These are phyloP conservation scores for Phytophthora sp. DNA, from an alignment of 352 stramenopile species.

Conservation along the genomic window DNA sequence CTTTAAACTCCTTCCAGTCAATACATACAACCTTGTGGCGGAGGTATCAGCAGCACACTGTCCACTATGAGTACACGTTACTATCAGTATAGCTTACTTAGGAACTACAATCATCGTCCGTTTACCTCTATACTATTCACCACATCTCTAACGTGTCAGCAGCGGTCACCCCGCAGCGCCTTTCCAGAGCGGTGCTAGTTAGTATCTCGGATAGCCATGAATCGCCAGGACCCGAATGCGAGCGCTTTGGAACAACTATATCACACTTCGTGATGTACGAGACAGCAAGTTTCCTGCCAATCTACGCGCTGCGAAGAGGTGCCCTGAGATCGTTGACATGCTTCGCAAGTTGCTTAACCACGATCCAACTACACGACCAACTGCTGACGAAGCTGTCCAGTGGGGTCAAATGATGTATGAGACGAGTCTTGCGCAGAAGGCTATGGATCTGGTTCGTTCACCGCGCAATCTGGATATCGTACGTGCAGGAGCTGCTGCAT, in stretches of 20 bases:
- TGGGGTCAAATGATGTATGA: conserved; percentile 86
- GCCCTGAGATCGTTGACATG: conserved; percentile 77
- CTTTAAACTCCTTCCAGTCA: too few species aligned
- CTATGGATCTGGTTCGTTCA: conserved; percentile 58
- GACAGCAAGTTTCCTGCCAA: conserved; percentile 69
- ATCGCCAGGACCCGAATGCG: too few species aligned
- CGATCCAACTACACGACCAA: conserved; percentile 58
- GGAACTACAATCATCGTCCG: too few species aligned
- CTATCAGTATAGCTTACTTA: too few species aligned
- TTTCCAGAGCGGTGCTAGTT: too few species aligned
- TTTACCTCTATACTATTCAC: too few species aligned
- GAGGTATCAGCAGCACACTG: too few species aligned
- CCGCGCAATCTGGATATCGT: conserved; percentile 42
- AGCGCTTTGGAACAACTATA: conserved; percentile 89
- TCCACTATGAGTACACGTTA: too few species aligned
- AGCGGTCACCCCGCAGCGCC: too few species aligned
- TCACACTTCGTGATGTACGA: conserved; percentile 77
- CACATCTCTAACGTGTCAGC: too few species aligned
- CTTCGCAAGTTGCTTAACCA: conserved; percentile 62
- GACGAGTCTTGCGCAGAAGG: conserved; percentile 57
- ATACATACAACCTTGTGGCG: too few species aligned
- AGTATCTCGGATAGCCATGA: too few species aligned
- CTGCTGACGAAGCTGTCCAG: conserved; percentile 67
- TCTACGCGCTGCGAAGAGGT: conserved; percentile 56
- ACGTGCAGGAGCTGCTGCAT: conserved; percentile 6